A percentile compares a stretch with the other conserved stretches of the same genome.
Evolutionary conservation across 345 rosid species (phyloP).

Genomic region (Ailanthus altissimus): DNA sequence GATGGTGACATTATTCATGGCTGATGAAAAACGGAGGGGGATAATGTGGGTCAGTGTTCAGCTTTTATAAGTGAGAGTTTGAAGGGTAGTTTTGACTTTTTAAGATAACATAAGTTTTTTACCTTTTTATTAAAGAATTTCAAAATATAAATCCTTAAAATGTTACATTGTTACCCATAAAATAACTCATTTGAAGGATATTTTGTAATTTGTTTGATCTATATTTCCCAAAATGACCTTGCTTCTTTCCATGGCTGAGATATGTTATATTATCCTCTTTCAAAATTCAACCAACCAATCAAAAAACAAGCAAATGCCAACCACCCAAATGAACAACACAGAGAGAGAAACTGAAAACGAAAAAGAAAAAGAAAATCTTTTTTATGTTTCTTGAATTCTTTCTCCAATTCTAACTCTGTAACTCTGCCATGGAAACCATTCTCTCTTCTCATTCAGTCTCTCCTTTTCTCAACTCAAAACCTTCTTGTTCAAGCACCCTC

Average conservation of each 20-base stretch:
- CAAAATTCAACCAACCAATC: constrained; percentile 47
- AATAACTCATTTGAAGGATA: too few relatives aligned
- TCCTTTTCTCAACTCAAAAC: constrained; percentile 55
- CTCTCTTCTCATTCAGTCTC: constrained; percentile 62
- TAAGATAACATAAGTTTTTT: background rate
- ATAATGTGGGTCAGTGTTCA: constrained; percentile 39
- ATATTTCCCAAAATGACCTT: constrained; percentile 31
- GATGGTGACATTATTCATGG: constrained; percentile 30
- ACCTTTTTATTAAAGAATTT: background rate
- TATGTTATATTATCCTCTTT: constrained; percentile 60
- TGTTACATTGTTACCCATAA: too few relatives aligned
- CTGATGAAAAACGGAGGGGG: constrained; percentile 31
- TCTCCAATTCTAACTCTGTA: constrained; percentile 20
- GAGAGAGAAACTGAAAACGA: constrained; percentile 11
- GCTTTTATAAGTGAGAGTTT: background rate
- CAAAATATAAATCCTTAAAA: background rate
- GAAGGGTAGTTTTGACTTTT: constrained; percentile 29
- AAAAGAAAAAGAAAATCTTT: constrained; percentile 24
- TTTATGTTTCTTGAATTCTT: constrained; percentile 2
- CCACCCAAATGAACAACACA: constrained; percentile 45
- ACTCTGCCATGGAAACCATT: constrained; percentile 67
- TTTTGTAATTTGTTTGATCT: background rate
- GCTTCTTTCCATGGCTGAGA: constrained; percentile 25
- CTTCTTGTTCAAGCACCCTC: constrained; percentile 34
- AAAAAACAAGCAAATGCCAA: constrained; percentile 29